phyloP scores from a whole-genome alignment of 768 basidiomycete species.

The Naganishia antarctica region DNA sequence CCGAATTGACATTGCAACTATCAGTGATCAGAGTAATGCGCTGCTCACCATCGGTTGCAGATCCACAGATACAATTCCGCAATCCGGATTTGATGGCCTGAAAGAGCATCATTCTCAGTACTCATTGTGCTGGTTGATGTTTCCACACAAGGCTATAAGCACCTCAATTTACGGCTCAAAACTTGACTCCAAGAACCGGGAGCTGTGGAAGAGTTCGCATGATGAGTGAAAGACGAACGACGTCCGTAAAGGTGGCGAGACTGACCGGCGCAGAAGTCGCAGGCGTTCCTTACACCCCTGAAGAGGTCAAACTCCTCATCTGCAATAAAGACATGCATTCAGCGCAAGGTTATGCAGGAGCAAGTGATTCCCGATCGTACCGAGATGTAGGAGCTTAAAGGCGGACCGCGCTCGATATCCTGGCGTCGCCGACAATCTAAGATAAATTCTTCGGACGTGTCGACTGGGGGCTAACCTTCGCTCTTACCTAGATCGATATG shows the following conservation, averaged over 20 bases:
- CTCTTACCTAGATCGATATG: conserved; percentile 24
- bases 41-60: conserved; percentile 47
- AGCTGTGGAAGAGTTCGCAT: conserved; percentile 24
- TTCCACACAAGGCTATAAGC: too few species aligned
- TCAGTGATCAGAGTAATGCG: too few species aligned
- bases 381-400: conserved; percentile 46
- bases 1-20: background rate
- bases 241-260: background rate
- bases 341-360: background rate
- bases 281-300: conserved; percentile 41
- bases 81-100: conserved; percentile 1
- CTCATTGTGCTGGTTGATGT: too few species aligned
- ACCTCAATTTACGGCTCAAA: conserved; percentile 32
- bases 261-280: conserved; percentile 45
- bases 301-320: conserved; percentile 48
- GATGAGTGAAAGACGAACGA: background rate
- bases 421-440: too few species aligned
- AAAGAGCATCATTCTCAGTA: too few species aligned
- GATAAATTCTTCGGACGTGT: background rate
- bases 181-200: conserved; percentile 34
- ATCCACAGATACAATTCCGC: conserved; percentile 47
- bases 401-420: conserved; percentile 48
- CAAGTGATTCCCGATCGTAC: conserved; percentile 4
- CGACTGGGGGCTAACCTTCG: conserved; percentile 21
- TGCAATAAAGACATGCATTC: background rate